Evolutionary conservation across 1,139 yeast genomes (phyloP).

Genomic region (Blastobotrys petasosporus): DNA sequence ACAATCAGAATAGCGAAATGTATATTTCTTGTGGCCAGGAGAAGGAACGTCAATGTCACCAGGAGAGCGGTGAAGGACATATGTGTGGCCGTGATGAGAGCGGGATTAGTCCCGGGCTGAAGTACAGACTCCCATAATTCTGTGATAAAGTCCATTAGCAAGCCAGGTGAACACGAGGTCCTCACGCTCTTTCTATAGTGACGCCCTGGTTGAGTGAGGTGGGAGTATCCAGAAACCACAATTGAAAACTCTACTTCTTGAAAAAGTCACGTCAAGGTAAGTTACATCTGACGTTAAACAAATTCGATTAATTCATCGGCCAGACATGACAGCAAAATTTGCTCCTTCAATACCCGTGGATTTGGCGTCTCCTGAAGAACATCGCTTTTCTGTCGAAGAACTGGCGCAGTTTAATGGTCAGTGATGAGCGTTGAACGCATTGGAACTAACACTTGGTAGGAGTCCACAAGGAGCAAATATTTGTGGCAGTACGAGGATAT

Average conservation of each 20-base stretch:
- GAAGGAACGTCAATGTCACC: slow-evolving; percentile 49
- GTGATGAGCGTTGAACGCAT: background rate
- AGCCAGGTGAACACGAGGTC: no score
- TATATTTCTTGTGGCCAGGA: slow-evolving; percentile 58
- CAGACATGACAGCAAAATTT: no score
- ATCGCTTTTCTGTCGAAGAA: no score
- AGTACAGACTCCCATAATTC: slow-evolving; percentile 88
- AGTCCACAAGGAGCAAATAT: slow-evolving; percentile 42
- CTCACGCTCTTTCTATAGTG: no score
- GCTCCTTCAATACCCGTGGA: no score
- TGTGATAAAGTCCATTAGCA: slow-evolving; percentile 33
- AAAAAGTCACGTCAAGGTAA: background rate
- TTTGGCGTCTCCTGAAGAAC: no score
- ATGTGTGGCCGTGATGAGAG: slow-evolving; percentile 75
- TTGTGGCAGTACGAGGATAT: slow-evolving; percentile 67
- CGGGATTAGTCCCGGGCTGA: slow-evolving; percentile 93
- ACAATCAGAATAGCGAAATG: slow-evolving; percentile 73
- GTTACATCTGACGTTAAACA: no score
- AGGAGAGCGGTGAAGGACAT: slow-evolving; percentile 54
- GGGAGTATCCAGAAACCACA: background rate
- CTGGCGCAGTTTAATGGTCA: no score
- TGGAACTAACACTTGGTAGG: slow-evolving; percentile 30
- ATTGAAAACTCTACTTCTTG: no score
- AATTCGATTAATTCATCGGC: no score
- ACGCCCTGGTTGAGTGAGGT: background rate